Percentiles rank a stretch among this genome's conserved stretches.
phyloP scores from a whole-genome alignment of 352 stramenopile species.

The Pythium phragmiticola region DNA sequence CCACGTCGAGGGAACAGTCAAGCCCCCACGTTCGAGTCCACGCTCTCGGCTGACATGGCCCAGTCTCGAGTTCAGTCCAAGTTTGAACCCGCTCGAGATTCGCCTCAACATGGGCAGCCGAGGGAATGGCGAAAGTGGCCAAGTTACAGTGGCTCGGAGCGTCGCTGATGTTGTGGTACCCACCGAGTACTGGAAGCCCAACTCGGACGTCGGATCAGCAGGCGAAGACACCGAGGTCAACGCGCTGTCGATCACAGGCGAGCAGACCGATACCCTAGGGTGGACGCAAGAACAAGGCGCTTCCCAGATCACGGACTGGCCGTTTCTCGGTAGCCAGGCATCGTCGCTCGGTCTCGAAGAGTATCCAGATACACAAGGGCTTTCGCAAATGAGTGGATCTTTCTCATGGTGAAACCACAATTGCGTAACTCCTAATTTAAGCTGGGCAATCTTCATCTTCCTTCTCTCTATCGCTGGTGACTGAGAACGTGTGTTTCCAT shows the following conservation, averaged over 20 bases:
- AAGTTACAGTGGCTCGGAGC: constrained; percentile 28
- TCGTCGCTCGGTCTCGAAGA: constrained; percentile 40
- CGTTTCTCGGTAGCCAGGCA: constrained; percentile 39
- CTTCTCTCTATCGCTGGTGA: neutral
- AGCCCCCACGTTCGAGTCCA: neutral
- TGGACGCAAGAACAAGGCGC: constrained; percentile 7
- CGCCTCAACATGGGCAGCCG: constrained; percentile 33
- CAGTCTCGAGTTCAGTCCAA: constrained; percentile 22
- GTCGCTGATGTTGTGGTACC: constrained; percentile 34
- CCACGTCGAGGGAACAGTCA: neutral
- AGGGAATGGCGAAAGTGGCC: neutral
- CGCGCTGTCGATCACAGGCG: neutral
- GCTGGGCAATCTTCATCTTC: neutral
- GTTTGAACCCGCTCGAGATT: constrained; percentile 53
- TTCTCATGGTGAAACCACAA: constrained; percentile 15
- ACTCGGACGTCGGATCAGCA: neutral
- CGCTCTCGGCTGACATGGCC: constrained; percentile 18
- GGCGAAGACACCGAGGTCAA: neutral
- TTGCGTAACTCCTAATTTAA: neutral
- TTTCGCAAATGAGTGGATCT: constrained; percentile 49
- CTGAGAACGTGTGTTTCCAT: neutral
- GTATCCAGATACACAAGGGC: constrained; percentile 45
- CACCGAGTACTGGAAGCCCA: neutral
- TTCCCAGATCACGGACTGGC: constrained; percentile 28
- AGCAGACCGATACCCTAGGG: neutral